Evolutionary conservation across 1,139 yeast species (phyloP).

Genomic region (Nakaseomyces kungkrabaensis): DNA sequence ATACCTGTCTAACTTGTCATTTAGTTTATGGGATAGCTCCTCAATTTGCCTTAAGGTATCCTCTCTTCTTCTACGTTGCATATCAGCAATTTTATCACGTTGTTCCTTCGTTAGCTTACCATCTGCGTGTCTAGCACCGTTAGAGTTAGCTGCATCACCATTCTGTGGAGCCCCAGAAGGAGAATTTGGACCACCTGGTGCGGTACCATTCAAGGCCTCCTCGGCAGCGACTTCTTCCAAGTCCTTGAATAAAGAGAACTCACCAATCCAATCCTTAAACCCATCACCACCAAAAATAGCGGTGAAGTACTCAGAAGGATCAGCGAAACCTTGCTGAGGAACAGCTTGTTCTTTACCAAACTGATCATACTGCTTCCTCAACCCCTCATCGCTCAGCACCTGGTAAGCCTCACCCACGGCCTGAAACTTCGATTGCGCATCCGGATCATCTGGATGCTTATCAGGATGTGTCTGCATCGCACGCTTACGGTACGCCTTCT

Average conservation of each 20-base stretch:
- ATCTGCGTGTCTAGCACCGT: not conserved
- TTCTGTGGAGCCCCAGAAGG: not conserved
- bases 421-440: constrained; percentile 54
- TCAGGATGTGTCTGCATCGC: constrained; percentile 90
- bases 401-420: constrained; percentile 64
- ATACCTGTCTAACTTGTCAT: constrained; percentile 33
- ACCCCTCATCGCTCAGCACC: constrained; percentile 48
- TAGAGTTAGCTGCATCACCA: constrained; percentile 1
- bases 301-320: constrained; percentile 57
- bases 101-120: constrained; percentile 38
- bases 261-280: constrained; percentile 65
- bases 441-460: constrained; percentile 78
- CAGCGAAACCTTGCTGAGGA: constrained; percentile 60
- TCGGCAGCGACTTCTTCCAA: constrained; percentile 41
- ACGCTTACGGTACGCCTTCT: constrained; percentile 83
- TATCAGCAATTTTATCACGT: constrained; percentile 42
- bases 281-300: constrained; percentile 72
- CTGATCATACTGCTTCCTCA: constrained; percentile 54
- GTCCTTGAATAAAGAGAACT: constrained; percentile 51
- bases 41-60: constrained; percentile 45
- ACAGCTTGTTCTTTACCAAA: constrained; percentile 54
- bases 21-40: constrained; percentile 39
- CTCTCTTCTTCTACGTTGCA: constrained; percentile 44
- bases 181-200: not conserved
- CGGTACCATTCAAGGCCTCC: constrained; percentile 7